A percentile compares a stretch with the other conserved stretches of the same genome.
Evolutionary conservation across 2,329 filamentous ascomycete genomes (phyloP).

Genomic region (Penicillium sp.): DNA sequence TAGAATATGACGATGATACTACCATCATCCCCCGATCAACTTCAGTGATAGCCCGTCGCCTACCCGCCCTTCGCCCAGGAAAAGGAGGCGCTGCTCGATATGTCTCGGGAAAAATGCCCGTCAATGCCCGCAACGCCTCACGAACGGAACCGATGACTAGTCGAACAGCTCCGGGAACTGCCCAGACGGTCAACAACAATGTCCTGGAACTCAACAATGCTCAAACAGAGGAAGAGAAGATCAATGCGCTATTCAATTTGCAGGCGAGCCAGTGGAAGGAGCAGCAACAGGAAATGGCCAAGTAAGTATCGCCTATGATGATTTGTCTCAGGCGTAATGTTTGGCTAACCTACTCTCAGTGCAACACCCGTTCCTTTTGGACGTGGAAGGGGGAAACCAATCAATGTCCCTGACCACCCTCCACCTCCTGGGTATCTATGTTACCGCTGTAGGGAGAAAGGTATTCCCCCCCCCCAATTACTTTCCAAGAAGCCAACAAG

Average conservation of each 20-base stretch:
- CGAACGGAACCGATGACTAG: conserved; percentile 54
- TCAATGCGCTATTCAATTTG: conserved; percentile 84
- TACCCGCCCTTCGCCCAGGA: conserved; percentile 77
- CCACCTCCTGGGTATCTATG: conserved; percentile 92
- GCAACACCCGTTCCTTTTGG: conserved; percentile 42
- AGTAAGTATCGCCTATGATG: conserved; percentile 46
- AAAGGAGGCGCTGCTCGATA: conserved; percentile 89
- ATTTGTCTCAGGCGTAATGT: background rate
- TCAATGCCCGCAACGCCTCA: conserved; percentile 73
- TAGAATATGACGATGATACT: conserved; percentile 96
- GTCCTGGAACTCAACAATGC: conserved; percentile 65
- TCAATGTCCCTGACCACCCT: conserved; percentile 83
- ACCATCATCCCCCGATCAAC: conserved; percentile 95
- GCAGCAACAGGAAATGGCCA: conserved; percentile 87
- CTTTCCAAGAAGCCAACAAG: background rate
- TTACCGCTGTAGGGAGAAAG: conserved; percentile 92
- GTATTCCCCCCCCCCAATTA: conserved; percentile 29
- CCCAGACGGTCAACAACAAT: conserved; percentile 47
- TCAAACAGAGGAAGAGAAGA: conserved; percentile 88
- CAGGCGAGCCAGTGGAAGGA: conserved; percentile 89
- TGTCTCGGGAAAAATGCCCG: conserved; percentile 91
- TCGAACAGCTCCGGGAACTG: conserved; percentile 32
- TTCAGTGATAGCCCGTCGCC: conserved; percentile 79
- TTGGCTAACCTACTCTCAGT: conserved; percentile 36
- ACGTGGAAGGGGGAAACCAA: conserved; percentile 34